phyloP scores from a whole-genome alignment of 2,329 filamentous ascomycete species.

The Knufia fluminis region DNA sequence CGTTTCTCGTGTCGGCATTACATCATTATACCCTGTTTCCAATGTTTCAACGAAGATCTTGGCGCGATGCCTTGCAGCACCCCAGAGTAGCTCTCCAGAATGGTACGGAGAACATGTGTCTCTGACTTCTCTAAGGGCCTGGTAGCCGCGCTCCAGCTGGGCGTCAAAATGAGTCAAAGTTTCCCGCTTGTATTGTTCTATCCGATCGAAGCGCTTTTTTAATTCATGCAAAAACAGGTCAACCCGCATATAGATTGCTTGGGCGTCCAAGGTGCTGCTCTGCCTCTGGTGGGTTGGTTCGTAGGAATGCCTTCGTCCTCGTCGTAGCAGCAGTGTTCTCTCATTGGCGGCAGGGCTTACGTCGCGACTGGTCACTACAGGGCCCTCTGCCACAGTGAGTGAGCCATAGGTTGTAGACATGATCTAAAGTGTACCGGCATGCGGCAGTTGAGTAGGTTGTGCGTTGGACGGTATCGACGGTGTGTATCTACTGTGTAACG shows the following conservation, averaged over 20 bases:
- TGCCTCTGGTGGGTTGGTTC: conserved; percentile 32
- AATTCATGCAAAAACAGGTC: conserved; percentile 61
- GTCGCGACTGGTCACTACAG: conserved; percentile 11
- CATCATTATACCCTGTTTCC: conserved; percentile 78
- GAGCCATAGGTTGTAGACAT: conserved; percentile 5
- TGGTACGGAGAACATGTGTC: conserved; percentile 73
- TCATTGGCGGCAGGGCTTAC: conserved; percentile 14
- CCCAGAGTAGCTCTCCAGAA: conserved; percentile 73
- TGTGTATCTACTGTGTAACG: neutral
- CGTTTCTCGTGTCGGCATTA: conserved; percentile 71
- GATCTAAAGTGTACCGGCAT: neutral
- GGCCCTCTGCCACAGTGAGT: conserved; percentile 14
- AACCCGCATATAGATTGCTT: conserved; percentile 38
- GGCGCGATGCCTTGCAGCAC: conserved; percentile 71
- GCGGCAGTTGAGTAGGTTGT: neutral
- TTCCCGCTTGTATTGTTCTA: conserved; percentile 79
- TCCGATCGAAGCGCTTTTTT: conserved; percentile 73
- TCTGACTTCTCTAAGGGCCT: conserved; percentile 76
- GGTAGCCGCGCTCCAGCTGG: conserved; percentile 74
- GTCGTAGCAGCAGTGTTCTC: conserved; percentile 16
- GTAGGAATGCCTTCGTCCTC: conserved; percentile 38
- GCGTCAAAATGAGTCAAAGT: conserved; percentile 72
- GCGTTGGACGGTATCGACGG: neutral
- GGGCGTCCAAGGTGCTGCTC: conserved; percentile 37
- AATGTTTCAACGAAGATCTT: conserved; percentile 88